These are phyloP conservation scores for Cyclotella atomus DNA, from an alignment of 108 stramenopile genomes.

Conservation along the genomic window DNA sequence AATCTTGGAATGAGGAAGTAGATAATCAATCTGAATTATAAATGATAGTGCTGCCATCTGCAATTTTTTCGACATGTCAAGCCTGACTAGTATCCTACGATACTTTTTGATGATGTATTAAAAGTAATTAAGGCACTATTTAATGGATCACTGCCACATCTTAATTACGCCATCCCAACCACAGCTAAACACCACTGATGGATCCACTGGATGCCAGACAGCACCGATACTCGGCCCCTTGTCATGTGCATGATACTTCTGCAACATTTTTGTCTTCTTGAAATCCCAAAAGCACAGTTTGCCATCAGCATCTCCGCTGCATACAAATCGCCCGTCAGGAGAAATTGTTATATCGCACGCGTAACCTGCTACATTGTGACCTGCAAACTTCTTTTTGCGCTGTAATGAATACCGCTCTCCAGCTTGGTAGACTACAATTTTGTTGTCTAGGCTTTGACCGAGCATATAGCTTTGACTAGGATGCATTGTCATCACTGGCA, in stretches of 20 bases:
- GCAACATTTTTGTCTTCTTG: conserved; percentile 76
- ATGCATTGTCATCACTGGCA: conserved; percentile 92
- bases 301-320: conserved; percentile 96
- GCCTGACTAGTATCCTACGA: not conserved
- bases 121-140: too few relatives aligned
- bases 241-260: conserved; percentile 93
- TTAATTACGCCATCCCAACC: conserved; percentile 99
- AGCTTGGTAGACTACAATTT: conserved; percentile 91
- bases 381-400: conserved; percentile 94
- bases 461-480: conserved; percentile 82
- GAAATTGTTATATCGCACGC: conserved; percentile 93
- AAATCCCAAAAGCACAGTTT: conserved; percentile 97
- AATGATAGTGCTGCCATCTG: too few relatives aligned
- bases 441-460: conserved; percentile 96
- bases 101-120: not conserved
- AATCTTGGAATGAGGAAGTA: not conserved
- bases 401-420: conserved; percentile 82
- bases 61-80: too few relatives aligned
- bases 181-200: conserved; percentile 92
- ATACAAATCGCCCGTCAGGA: conserved; percentile 95
- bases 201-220: conserved; percentile 96
- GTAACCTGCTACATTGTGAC: conserved; percentile 96
- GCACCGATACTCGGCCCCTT: conserved; percentile 92
- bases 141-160: conserved; percentile 99
- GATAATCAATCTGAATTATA: not conserved